A percentile compares a stretch with the other conserved stretches of the same genome.
phyloP scores from a whole-genome alignment of 2,329 filamentous ascomycete genomes.

The Celoporthe dispersa region DNA sequence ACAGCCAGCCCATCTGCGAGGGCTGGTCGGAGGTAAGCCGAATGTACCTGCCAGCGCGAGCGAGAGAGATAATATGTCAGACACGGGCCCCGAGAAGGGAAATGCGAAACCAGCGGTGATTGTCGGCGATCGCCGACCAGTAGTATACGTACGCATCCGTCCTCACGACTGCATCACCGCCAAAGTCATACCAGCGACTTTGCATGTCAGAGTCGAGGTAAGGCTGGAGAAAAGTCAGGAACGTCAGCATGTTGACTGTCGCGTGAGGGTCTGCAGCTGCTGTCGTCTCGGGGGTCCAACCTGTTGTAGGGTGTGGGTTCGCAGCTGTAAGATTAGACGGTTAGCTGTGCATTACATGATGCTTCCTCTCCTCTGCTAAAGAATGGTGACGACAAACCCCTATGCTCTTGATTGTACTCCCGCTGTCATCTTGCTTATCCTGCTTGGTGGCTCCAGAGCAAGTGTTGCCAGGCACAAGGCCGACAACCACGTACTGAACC shows the following conservation, averaged over 20 bases:
- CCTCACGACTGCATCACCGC: constrained; percentile 86
- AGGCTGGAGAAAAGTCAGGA: constrained; percentile 60
- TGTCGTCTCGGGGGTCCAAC: constrained; percentile 54
- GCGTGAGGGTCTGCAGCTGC: constrained; percentile 10
- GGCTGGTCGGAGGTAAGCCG: constrained; percentile 88
- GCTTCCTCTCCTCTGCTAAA: neutral
- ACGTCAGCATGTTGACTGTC: constrained; percentile 31
- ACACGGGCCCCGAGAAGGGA: neutral
- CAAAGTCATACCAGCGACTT: constrained; percentile 99
- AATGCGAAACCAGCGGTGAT: neutral
- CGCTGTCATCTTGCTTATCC: constrained; percentile 46
- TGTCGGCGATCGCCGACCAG: constrained; percentile 15
- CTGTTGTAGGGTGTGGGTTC: constrained; percentile 82
- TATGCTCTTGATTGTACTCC: constrained; percentile 53
- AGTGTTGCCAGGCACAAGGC: constrained; percentile 54
- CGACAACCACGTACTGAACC: constrained; percentile 50
- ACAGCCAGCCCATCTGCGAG: constrained; percentile 91
- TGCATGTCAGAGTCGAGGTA: constrained; percentile 98
- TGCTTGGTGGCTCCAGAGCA: constrained; percentile 53
- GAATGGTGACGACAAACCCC: constrained; percentile 43
- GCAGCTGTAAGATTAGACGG: constrained; percentile 59
- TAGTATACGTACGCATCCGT: constrained; percentile 63
- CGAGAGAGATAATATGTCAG: constrained; percentile 9
- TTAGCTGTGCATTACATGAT: constrained; percentile 8
- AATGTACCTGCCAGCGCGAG: constrained; percentile 72